Evolutionary conservation across 2,329 filamentous ascomycete genomes (phyloP).

Genomic region (Cladophialophora carrionii): DNA sequence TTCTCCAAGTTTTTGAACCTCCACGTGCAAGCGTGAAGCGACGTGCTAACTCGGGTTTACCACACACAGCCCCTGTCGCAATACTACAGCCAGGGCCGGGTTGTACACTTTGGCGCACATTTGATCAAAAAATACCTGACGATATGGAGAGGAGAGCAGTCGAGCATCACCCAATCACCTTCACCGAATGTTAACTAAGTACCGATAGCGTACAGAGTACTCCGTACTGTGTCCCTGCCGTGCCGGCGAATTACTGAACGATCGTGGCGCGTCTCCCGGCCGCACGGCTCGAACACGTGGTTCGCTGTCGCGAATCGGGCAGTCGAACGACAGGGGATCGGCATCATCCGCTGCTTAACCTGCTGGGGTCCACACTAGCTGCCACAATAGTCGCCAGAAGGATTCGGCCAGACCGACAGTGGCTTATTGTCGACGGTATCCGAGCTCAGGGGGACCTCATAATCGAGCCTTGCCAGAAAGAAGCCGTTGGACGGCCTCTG

Average conservation of each 20-base stretch:
- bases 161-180: background rate
- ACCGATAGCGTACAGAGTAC: background rate
- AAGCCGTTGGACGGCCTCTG: constrained; percentile 10
- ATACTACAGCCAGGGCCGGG: background rate
- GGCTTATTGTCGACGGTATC: background rate
- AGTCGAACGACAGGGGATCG: background rate
- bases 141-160: background rate
- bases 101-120: too few relatives aligned
- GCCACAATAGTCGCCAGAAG: background rate
- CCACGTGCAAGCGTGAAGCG: background rate
- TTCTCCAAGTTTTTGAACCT: background rate
- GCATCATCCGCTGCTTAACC: background rate
- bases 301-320: background rate
- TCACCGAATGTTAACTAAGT: background rate
- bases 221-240: background rate
- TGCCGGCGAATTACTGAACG: background rate
- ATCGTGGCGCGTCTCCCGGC: background rate
- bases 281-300: background rate
- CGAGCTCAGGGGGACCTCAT: background rate
- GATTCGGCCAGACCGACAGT: background rate
- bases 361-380: background rate
- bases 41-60: background rate
- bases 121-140: background rate
- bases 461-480: constrained; percentile 21
- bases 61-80: background rate